phyloP scores from a whole-genome alignment of 1,139 yeast species.

The Saccharomycopsis phalli region DNA sequence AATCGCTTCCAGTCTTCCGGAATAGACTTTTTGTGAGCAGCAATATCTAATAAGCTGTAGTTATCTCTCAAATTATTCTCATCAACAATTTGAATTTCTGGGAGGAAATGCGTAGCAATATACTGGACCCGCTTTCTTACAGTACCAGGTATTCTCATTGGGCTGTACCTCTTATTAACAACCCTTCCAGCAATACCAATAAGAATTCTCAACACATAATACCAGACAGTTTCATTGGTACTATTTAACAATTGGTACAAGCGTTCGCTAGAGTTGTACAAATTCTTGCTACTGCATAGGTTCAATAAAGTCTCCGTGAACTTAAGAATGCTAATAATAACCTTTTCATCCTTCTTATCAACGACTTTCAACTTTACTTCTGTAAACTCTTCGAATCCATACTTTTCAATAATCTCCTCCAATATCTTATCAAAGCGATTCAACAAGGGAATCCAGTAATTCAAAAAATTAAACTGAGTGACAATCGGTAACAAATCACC shows the following conservation, averaged over 20 bases:
- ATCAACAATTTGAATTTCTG: constrained; percentile 30
- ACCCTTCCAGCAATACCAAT: constrained; percentile 32
- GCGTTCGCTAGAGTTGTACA: constrained; percentile 61
- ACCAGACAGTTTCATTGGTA: constrained; percentile 49
- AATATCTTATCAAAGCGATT: constrained; percentile 67
- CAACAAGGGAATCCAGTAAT: constrained; percentile 69
- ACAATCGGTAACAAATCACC: constrained; percentile 10
- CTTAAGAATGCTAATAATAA: constrained; percentile 45
- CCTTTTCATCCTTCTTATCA: constrained; percentile 34
- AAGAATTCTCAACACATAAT: constrained; percentile 55
- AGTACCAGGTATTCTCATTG: constrained; percentile 36
- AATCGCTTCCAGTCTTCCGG: constrained; percentile 54
- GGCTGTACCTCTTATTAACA: constrained; percentile 19
- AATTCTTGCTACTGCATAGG: constrained; percentile 57
- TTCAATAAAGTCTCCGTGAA: constrained; percentile 61
- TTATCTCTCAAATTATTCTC: constrained; percentile 36
- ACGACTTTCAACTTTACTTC: constrained; percentile 38
- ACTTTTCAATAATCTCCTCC: constrained; percentile 44
- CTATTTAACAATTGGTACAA: constrained; percentile 53
- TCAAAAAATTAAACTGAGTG: constrained; percentile 31
- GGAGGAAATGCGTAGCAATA: constrained; percentile 50
- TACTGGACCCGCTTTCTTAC: constrained; percentile 40
- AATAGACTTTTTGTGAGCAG: constrained; percentile 36
- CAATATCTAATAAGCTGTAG: constrained; percentile 45
- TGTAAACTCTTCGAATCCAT: constrained; percentile 42